Percentiles rank a stretch among this genome's conserved stretches.
Evolutionary conservation across 2,329 filamentous ascomycete genomes (phyloP).

Genomic region (Fusarium phyllophilum): DNA sequence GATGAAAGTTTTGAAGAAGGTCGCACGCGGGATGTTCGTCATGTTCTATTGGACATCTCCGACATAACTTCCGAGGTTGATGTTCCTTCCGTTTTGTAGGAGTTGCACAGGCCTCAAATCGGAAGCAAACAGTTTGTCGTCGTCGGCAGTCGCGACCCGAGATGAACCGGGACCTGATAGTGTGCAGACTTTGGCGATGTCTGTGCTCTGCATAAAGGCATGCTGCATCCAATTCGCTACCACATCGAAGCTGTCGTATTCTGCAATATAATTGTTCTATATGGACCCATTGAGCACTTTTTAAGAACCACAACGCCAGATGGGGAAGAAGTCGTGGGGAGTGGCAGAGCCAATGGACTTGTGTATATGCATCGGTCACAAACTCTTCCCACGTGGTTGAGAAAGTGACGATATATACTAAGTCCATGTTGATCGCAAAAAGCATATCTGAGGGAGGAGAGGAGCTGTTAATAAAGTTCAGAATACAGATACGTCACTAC

Average conservation of each 20-base stretch:
- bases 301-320: rapidly evolving
- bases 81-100: background rate
- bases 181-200: background rate
- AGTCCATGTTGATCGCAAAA: rapidly evolving
- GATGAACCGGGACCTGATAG: background rate
- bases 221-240: background rate
- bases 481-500: background rate
- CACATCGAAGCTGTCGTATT: rapidly evolving
- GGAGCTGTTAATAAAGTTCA: rapidly evolving
- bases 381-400: rapidly evolving
- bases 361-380: background rate
- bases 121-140: background rate
- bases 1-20: background rate
- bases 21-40: background rate
- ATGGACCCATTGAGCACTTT: background rate
- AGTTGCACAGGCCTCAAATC: background rate
- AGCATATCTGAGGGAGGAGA: rapidly evolving
- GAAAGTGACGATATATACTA: rapidly evolving
- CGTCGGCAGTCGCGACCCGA: background rate
- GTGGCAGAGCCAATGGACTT: too few relatives aligned
- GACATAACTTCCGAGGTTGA: background rate
- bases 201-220: background rate
- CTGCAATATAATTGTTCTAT: rapidly evolving
- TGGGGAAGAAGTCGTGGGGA: background rate
- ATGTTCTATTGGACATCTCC: background rate